Base-by-base conservation (phyloP, 2,329 filamentous ascomycete species). In the Camillea tinctor region DNA sequence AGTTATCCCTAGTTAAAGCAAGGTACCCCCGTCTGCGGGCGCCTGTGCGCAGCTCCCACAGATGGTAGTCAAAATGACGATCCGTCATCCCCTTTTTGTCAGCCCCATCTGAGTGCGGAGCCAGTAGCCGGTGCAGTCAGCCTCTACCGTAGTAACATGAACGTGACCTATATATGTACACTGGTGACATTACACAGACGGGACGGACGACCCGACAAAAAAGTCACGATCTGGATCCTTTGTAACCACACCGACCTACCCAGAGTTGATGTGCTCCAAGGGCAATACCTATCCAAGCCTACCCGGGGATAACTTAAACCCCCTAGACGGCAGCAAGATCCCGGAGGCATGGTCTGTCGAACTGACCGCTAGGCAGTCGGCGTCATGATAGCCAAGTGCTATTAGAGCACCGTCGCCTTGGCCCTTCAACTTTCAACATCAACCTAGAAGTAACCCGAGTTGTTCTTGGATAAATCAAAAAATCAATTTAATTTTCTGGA, bases 21-120 rank as follows among this genome's bases (percentile, higher is more conserved):
- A 54, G 52, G n/a, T 26, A 30, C 52, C 52, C 50, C 54, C 50
- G 49, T 55, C 50, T 15, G 15, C 48, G 58, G 54, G 52, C 55
- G 56, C 50, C 23, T 54, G n/a, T 53, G 30, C 59, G 58, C 57
- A 57, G 54, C 50, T 56, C 55, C 55, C 58, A 52, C 36, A 61
- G 53, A 56, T 59, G 54, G 58, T 56, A 64, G 48, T 60, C 63
- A 52, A 59, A 59, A 51, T 57, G 65, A 61, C 54, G 63, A 65
- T 65, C 63, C 62, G 61, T 58, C 60, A 63, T 55, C 52, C 60
- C 57, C 52, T 40, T 60, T 51, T 59, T 51, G 56, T 63, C 63
- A 61, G 65, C 55, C 62, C 61, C 58, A 62, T 64, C 65, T 63
- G 63, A 60, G 17, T 60, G 55, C 57, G 55, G 62, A 66, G 57